Evolutionary conservation across 192 early-diverging fungal species (phyloP), one percentile per base, ranked within the genome.

Genomic region (Linnemannia schmuckeri): DNA sequence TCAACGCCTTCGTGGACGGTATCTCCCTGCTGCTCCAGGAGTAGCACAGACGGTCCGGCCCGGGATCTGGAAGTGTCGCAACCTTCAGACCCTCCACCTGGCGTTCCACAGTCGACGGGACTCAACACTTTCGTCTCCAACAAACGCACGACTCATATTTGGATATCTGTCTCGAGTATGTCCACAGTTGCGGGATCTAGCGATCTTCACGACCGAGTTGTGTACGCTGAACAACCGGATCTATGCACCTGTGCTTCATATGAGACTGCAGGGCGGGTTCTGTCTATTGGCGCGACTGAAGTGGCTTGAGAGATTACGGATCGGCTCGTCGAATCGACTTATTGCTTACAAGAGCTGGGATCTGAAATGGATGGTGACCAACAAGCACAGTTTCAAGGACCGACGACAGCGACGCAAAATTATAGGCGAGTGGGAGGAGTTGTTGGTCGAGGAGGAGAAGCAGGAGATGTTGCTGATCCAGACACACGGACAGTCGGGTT

Each of bases 341-440:
- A 66, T 66, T 66, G 61, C 61, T 0, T 66, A 66, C 61, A 66
- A 66, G 61, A 66, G 30, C 61, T 66, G 61, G n/a, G 61, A 66
- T 15, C 61, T 66, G 27, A 66, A 27, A 33, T 66, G 61, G 61
- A 66, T 66, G 61, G 61, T 66, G 61, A 66, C 61, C 30, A 66
- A 66, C 61, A 66, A 66, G 61, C 61, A 33, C 61, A 66, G 61
- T 33, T 66, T 15, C 27, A 66, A 2, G n/a, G 61, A 66, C 61
- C 61, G 61, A 4, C 61, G 61, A 33, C 61, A 66, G 61, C 30
- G 61, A 33, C 61, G 61, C 30, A 66, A 66, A 12, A 66, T 66
- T 66, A 30, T 66, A 30, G 27, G 61, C 10, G 61, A 66, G 30
- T 66, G 61, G 61, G 61, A 30, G 30, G 61, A 66, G 30, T 30